phyloP scores from a whole-genome alignment of 352 stramenopile genomes.

The Pythium plurisporium region DNA sequence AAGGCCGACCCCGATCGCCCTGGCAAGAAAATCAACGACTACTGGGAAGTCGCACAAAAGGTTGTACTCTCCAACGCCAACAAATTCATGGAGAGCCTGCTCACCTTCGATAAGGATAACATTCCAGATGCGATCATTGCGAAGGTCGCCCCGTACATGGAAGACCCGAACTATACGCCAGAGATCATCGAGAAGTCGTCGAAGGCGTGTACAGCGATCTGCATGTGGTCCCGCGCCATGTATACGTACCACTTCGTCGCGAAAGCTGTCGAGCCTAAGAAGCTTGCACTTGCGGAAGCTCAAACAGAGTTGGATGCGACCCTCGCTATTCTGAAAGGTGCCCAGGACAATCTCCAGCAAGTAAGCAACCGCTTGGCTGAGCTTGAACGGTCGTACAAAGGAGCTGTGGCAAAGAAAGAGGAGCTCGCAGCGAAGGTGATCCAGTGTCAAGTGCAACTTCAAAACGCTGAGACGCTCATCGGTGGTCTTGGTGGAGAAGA shows the following conservation, averaged over 20 bases:
- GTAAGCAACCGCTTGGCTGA: conserved; percentile 83
- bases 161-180: conserved; percentile 88
- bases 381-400: conserved; percentile 83
- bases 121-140: conserved; percentile 87
- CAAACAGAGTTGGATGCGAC: conserved; percentile 58
- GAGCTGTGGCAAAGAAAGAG: conserved; percentile 87
- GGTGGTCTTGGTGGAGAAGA: conserved; percentile 82
- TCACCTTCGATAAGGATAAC: conserved; percentile 93
- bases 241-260: conserved; percentile 86
- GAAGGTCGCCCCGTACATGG: conserved; percentile 82
- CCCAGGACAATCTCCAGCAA: conserved; percentile 69
- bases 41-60: conserved; percentile 88
- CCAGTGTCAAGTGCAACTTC: conserved; percentile 86
- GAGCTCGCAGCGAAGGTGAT: conserved; percentile 86
- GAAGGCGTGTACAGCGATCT: conserved; percentile 89
- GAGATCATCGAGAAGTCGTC: conserved; percentile 91
- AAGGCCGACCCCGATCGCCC: conserved; percentile 84
- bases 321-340: conserved; percentile 38
- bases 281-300: conserved; percentile 47
- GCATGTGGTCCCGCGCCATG: conserved; percentile 86
- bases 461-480: conserved; percentile 85
- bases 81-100: conserved; percentile 87
- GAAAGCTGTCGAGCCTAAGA: conserved; percentile 76
- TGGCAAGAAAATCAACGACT: conserved; percentile 91
- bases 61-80: conserved; percentile 90